phyloP scores from a whole-genome alignment of 345 rosid genomes.

The Brassica incana region DNA sequence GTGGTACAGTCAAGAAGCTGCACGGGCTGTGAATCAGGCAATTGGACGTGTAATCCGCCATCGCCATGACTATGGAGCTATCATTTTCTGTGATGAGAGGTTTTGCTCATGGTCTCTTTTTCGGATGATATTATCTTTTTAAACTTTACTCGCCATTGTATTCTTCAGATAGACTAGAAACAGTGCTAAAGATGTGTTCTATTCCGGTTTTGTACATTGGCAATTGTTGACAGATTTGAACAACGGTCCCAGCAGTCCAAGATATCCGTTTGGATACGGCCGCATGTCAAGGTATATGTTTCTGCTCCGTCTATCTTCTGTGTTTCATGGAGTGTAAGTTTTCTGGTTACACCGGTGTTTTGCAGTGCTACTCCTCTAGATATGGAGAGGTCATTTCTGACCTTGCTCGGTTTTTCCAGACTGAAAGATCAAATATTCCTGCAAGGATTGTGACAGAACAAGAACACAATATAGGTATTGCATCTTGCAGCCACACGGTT shows the following conservation, averaged over 20 bases:
- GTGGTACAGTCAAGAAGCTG: constrained; percentile 93
- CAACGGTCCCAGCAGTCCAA: constrained; percentile 70
- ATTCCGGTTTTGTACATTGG: background rate
- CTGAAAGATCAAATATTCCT: constrained; percentile 43
- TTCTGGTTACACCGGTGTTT: constrained; percentile 30
- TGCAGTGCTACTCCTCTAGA: constrained; percentile 73
- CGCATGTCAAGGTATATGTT: constrained; percentile 61
- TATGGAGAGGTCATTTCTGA: constrained; percentile 82
- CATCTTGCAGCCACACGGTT: constrained; percentile 31
- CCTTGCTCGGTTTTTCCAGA: constrained; percentile 84
- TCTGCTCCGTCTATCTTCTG: constrained; percentile 16
- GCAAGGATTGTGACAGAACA: constrained; percentile 41
- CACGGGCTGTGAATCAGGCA: constrained; percentile 94
- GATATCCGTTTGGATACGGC: constrained; percentile 92
- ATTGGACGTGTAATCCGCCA: constrained; percentile 98
- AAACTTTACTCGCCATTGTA: background rate
- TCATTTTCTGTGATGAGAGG: constrained; percentile 94
- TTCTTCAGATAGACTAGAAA: constrained; percentile 19
- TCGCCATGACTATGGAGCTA: constrained; percentile 89
- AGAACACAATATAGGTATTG: constrained; percentile 50
- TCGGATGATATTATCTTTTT: background rate
- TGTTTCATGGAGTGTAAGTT: constrained; percentile 7
- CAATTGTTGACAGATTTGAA: constrained; percentile 62
- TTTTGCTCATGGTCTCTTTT: background rate
- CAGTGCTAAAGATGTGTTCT: background rate